phyloP scores from a whole-genome alignment of 106 monocot genomes.

The Agapanthus africanus region DNA sequence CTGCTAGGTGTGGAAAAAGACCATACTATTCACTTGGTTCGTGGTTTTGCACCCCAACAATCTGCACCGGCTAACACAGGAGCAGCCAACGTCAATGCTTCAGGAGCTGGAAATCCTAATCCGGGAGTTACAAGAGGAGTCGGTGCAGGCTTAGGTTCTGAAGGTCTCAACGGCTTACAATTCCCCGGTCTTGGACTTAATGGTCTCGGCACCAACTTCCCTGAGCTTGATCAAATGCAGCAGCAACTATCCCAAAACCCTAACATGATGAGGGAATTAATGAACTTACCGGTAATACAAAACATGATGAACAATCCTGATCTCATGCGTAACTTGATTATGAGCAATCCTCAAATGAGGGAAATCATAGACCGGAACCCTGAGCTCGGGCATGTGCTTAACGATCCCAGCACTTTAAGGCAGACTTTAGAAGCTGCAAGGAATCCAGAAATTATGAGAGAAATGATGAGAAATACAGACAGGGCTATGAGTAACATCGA shows the following conservation, averaged over 20 bases:
- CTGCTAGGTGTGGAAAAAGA: slow-evolving; percentile 69
- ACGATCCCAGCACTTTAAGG: slow-evolving; percentile 81
- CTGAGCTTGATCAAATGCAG: slow-evolving; percentile 77
- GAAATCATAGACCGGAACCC: slow-evolving; percentile 92
- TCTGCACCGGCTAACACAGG: slow-evolving; percentile 22
- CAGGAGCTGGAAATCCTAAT: slow-evolving; percentile 9
- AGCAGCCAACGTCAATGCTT: slow-evolving; percentile 22
- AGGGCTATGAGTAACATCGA: slow-evolving; percentile 99
- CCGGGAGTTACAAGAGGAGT: slow-evolving; percentile 9
- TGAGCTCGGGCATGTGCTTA: slow-evolving; percentile 90
- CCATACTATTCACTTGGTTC: slow-evolving; percentile 92
- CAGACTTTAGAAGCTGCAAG: slow-evolving; percentile 91
- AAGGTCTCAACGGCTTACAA: slow-evolving; percentile 27
- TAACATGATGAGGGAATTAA: slow-evolving; percentile 84
- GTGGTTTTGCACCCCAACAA: slow-evolving; percentile 43
- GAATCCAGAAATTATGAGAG: slow-evolving; percentile 98
- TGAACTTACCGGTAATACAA: slow-evolving; percentile 81
- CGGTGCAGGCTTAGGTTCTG: slow-evolving; percentile 23
- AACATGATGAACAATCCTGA: slow-evolving; percentile 92
- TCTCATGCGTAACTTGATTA: slow-evolving; percentile 74
- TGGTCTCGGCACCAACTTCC: slow-evolving; percentile 40
- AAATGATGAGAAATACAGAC: slow-evolving; percentile 98
- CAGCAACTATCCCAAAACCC: slow-evolving; percentile 89
- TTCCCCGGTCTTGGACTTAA: slow-evolving; percentile 49
- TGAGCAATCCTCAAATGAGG: slow-evolving; percentile 97